These are phyloP conservation scores for Eurotiales sp. DNA, from an alignment of 2,329 filamentous ascomycete species.

Conservation along the genomic window DNA sequence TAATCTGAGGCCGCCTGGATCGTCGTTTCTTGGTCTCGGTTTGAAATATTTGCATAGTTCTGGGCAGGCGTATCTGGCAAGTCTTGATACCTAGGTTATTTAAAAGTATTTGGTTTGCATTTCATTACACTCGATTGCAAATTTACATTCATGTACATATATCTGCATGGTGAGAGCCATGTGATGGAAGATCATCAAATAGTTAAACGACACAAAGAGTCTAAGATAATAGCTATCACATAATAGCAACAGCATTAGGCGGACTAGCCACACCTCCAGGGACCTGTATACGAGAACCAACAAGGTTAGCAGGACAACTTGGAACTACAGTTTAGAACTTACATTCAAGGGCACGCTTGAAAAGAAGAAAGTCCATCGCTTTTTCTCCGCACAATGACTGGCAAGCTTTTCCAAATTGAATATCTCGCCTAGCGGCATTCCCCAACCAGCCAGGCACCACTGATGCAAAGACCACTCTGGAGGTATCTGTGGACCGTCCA, in stretches of 20 bases:
- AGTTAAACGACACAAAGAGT: background rate
- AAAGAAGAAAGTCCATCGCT: constrained; percentile 32
- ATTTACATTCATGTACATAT: constrained; percentile 8
- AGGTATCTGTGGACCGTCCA: constrained; percentile 23
- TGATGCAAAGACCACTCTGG: constrained; percentile 27
- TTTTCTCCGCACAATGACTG: constrained; percentile 25
- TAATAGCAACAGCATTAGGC: constrained; percentile 44
- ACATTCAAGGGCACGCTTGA: constrained; percentile 32
- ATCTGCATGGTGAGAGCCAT: background rate
- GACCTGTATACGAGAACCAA: constrained; percentile 33
- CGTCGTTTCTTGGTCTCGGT: constrained; percentile 13
- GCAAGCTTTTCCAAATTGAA: constrained; percentile 33
- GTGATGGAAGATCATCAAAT: background rate
- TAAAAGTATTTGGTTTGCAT: constrained; percentile 18
- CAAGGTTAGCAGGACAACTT: background rate
- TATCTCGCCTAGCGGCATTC: constrained; percentile 32
- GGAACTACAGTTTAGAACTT: background rate
- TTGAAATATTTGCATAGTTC: constrained; percentile 15
- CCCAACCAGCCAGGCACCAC: constrained; percentile 29
- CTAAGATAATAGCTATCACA: constrained; percentile 44
- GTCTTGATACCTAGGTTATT: constrained; percentile 25
- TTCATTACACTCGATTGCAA: constrained; percentile 2
- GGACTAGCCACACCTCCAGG: constrained; percentile 46
- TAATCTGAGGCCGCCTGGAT: too few relatives aligned
- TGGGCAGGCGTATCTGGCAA: constrained; percentile 16